These are phyloP conservation scores for Cyberlindnera saturnus DNA, from an alignment of 805 yeast genomes.

Conservation along the genomic window DNA sequence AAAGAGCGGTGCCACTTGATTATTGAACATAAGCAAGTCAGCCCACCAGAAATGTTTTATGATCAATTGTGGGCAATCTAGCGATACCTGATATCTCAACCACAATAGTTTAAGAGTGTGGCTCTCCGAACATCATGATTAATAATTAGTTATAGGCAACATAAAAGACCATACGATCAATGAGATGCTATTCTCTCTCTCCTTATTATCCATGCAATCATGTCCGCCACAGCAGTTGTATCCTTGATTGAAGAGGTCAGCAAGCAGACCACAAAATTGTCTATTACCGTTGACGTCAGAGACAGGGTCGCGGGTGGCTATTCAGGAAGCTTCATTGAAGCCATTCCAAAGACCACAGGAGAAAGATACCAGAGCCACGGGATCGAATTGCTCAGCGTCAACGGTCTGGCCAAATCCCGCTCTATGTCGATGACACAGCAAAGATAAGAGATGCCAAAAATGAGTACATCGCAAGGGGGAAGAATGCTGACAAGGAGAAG, in stretches of 20 bases:
- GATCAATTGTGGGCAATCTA: too few relatives aligned
- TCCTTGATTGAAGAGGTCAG: not conserved
- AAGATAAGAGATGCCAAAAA: constrained; percentile 29
- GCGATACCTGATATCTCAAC: too few relatives aligned
- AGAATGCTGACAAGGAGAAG: constrained; percentile 36
- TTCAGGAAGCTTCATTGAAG: constrained; percentile 8
- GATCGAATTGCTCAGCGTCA: constrained; percentile 32
- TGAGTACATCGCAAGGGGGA: constrained; percentile 29
- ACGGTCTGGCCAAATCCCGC: constrained; percentile 25
- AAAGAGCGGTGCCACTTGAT: too few relatives aligned
- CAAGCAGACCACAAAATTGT: not conserved
- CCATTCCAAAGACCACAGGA: constrained; percentile 22
- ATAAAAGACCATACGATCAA: too few relatives aligned
- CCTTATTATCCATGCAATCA: too few relatives aligned
- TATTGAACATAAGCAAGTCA: too few relatives aligned
- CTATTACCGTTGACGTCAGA: not conserved
- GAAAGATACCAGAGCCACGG: constrained; percentile 29
- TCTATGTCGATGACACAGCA: constrained; percentile 34
- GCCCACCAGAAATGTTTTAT: too few relatives aligned
- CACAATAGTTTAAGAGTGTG: too few relatives aligned
- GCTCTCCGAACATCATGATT: too few relatives aligned
- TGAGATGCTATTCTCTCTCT: too few relatives aligned
- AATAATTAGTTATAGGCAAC: too few relatives aligned
- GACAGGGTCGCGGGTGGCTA: constrained; percentile 2
- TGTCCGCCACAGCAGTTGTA: not conserved